These are phyloP conservation scores for Exophiala sp. DNA, from an alignment of 2,329 filamentous ascomycete species.

Conservation along the genomic window DNA sequence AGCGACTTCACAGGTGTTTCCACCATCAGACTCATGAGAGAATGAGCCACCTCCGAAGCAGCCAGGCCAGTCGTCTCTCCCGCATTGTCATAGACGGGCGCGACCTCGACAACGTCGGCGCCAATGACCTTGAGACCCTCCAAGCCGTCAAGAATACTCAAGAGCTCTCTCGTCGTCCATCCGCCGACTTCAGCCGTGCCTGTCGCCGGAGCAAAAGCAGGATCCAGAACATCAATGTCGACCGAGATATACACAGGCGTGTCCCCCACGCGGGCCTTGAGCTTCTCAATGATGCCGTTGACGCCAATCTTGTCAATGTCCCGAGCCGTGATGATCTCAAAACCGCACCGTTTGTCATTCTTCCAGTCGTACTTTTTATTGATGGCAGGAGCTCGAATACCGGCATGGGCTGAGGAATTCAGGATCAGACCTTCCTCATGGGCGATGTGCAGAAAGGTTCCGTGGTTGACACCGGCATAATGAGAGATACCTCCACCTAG, in stretches of 20 bases:
- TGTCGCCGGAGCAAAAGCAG: constrained; percentile 50
- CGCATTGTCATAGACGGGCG: constrained; percentile 50
- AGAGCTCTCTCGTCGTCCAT: constrained; percentile 50
- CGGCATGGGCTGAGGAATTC: constrained; percentile 52
- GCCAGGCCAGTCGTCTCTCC: constrained; percentile 51
- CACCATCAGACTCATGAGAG: constrained; percentile 35
- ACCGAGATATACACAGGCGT: constrained; percentile 51
- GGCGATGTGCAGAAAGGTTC: constrained; percentile 52
- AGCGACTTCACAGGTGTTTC: constrained; percentile 26
- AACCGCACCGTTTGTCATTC: constrained; percentile 51
- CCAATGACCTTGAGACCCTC: constrained; percentile 48
- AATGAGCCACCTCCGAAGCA: constrained; percentile 51
- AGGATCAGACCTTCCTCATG: constrained; percentile 52
- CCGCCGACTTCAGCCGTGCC: constrained; percentile 53
- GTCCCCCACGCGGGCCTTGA: constrained; percentile 44
- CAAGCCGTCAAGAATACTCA: constrained; percentile 50
- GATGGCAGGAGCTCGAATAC: constrained; percentile 49
- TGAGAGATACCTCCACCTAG: constrained; percentile 48
- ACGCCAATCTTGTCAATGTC: constrained; percentile 49
- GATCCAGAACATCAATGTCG: constrained; percentile 54
- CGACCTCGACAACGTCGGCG: constrained; percentile 53
- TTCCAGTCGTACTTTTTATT: constrained; percentile 47
- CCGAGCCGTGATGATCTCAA: constrained; percentile 49
- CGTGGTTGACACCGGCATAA: constrained; percentile 53
- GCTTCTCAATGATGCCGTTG: constrained; percentile 42